A percentile compares a stretch with the other conserved stretches of the same genome.
These are phyloP conservation scores for Pseudotsuga menziesii DNA, from an alignment of 75 land plant genomes.

Conservation along the genomic window DNA sequence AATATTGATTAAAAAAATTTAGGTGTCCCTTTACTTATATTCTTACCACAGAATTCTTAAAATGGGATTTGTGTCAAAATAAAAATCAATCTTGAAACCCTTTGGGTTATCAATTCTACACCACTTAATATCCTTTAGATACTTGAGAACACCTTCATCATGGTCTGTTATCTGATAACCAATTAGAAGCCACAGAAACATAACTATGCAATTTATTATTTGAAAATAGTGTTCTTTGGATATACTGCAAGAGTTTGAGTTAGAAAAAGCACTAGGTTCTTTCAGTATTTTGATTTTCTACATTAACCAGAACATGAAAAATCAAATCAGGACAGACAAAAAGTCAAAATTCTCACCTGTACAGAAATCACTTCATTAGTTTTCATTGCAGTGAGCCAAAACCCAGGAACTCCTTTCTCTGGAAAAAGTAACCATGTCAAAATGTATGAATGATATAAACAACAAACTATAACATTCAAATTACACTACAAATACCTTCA, in stretches of 20 bases:
- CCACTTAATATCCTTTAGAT: conserved; percentile 87
- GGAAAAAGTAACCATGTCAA: conserved; percentile 10
- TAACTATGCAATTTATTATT: too few relatives aligned
- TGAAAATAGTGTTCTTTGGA: neutral
- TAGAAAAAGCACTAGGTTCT: too few relatives aligned
- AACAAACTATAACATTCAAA: neutral
- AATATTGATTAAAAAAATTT: too few relatives aligned
- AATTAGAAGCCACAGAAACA: neutral
- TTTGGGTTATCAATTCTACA: conserved; percentile 71
- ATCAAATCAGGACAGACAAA: neutral
- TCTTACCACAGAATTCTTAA: conserved; percentile 73
- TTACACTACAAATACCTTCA: neutral
- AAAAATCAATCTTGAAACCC: conserved; percentile 96
- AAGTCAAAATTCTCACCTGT: conserved; percentile 45
- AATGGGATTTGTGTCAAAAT: conserved; percentile 82
- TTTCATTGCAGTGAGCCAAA: conserved; percentile 94
- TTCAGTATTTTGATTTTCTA: too few relatives aligned
- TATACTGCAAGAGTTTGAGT: neutral
- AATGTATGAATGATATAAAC: neutral
- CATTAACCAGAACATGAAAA: too few relatives aligned
- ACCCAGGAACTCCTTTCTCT: conserved; percentile 95
- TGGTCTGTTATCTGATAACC: conserved; percentile 79
- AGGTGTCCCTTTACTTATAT: neutral
- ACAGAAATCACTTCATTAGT: conserved; percentile 80
- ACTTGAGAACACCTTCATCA: conserved; percentile 95